A percentile compares a stretch with the other conserved stretches of the same genome.
Evolutionary conservation across 2,329 filamentous ascomycete species (phyloP).

Genomic region (Diplocarpon rosae): DNA sequence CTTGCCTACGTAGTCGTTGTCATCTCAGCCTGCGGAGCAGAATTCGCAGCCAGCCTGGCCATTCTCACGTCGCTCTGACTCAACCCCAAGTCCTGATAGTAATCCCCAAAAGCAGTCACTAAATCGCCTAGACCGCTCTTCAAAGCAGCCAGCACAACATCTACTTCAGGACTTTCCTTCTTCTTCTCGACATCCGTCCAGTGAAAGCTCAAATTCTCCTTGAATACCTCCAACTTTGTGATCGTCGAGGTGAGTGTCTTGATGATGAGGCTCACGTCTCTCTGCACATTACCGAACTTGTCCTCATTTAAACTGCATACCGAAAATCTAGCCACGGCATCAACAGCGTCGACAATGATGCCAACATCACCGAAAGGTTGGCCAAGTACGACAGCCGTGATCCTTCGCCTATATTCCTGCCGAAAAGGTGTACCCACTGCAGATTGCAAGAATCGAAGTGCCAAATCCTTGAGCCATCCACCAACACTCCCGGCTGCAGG

Average conservation of each 20-base stretch:
- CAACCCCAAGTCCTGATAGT: conserved; percentile 59
- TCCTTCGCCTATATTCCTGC: conserved; percentile 53
- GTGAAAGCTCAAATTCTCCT: conserved; percentile 47
- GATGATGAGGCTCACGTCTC: conserved; percentile 65
- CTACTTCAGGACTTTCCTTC: conserved; percentile 53
- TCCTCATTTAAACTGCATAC: conserved; percentile 71
- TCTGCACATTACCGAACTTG: conserved; percentile 73
- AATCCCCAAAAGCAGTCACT: conserved; percentile 62
- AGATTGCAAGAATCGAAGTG: conserved; percentile 37
- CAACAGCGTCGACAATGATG: conserved; percentile 60
- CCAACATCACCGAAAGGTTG: conserved; percentile 59
- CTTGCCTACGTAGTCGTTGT: background rate
- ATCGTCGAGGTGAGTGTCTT: conserved; percentile 61
- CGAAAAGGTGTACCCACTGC: conserved; percentile 58
- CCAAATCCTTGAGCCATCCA: conserved; percentile 37
- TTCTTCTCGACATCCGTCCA: conserved; percentile 62
- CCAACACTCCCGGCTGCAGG: conserved; percentile 39
- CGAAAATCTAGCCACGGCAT: conserved; percentile 57
- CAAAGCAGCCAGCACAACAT: conserved; percentile 54
- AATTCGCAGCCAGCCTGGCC: conserved; percentile 51
- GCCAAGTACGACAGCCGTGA: conserved; percentile 60
- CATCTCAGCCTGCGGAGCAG: conserved; percentile 5
- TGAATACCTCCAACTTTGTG: conserved; percentile 57
- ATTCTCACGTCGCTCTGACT: conserved; percentile 59
- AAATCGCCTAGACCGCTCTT: conserved; percentile 55